Base-by-base conservation (phyloP, 2,329 filamentous ascomycete genomes). In the Zarea fungicola region DNA sequence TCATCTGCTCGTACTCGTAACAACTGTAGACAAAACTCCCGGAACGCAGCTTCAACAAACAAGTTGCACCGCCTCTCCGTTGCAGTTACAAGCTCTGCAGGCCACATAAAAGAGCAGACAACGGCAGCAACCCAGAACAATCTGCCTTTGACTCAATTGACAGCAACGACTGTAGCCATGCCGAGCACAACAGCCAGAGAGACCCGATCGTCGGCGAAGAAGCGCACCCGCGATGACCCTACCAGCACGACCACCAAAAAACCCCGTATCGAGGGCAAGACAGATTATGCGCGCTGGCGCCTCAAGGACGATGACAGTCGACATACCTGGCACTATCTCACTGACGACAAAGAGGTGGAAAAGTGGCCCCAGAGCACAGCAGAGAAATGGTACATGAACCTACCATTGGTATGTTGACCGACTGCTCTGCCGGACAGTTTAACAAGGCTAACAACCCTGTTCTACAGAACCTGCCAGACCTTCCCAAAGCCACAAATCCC, bases 271-370 rank as follows among this genome's bases (percentile, higher is more conserved):
- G 68, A 67, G 39, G 69, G 74, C 32, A 81, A 78, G 61, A 96
- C 90, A 5, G 92, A 99, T 67, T 80, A 81, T 56, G 78, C 81
- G 7, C 77, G 87, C 66, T 99, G 93, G 93, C 81, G 93, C 53
- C 70, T 97, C 63, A 78, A 82, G 53, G 85, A 95, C 61, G 88
- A 95, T 52, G 78, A 81, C 44, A 92, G 93, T 42, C 78, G 87
- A 48, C 90, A 96, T 60, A 96, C 89, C 43, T 99, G 93, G 93
- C 87, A 93, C 60, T 99, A 97, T 63, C 73, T 99, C 3, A 80
- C 81, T 9, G 85, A 93, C 47, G 77, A 83, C 21, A 76, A 88
- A 51, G 83, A 87, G 48, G 69, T 76, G 7, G 74, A 86, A 58
- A 71, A 80, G 50, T 96, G 92, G 91, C 90, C 92, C 5, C 91